Conservation (phyloP, 169 alveolate genomes). For the Cytauxzoon felis region DNA sequence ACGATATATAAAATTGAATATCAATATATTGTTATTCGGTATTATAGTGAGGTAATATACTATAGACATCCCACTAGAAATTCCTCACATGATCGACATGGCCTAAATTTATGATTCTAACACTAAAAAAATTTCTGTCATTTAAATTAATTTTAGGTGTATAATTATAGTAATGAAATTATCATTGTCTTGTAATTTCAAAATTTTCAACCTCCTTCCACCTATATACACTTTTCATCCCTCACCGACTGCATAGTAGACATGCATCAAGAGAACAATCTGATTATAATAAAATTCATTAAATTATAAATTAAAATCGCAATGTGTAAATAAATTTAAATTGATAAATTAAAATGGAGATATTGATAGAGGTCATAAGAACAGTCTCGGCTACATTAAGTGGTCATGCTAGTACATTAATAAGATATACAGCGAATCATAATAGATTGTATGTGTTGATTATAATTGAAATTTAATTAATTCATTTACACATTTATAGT, state of each 20-base stretch:
- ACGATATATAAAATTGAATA: neutral
- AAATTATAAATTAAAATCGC: neutral
- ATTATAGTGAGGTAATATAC: too few species aligned
- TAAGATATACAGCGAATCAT: slow-evolving; percentile 28
- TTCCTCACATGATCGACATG: too few species aligned
- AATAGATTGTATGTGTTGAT: slow-evolving; percentile 20
- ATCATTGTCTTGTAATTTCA: neutral
- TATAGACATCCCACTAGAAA: too few species aligned
- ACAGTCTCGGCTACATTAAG: slow-evolving; percentile 33
- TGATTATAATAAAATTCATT: neutral
- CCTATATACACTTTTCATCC: neutral
- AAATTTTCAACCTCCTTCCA: neutral
- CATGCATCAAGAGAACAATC: neutral
- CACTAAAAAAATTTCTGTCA: too few species aligned
- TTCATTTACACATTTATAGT: slow-evolving; percentile 5
- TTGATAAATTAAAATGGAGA: slow-evolving; percentile 35
- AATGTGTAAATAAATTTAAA: neutral
- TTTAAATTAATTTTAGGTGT: too few species aligned
- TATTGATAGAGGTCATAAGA: slow-evolving; percentile 35
- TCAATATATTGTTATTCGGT: too few species aligned
- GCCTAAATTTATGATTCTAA: too few species aligned
- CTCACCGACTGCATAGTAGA: slow-evolving; percentile 6
- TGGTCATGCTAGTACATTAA: slow-evolving; percentile 39
- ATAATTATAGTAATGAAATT: neutral
- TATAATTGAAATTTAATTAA: too few species aligned